Conservation (phyloP, 176 grass and related monocot genomes). For the Phragmites australis region DNA sequence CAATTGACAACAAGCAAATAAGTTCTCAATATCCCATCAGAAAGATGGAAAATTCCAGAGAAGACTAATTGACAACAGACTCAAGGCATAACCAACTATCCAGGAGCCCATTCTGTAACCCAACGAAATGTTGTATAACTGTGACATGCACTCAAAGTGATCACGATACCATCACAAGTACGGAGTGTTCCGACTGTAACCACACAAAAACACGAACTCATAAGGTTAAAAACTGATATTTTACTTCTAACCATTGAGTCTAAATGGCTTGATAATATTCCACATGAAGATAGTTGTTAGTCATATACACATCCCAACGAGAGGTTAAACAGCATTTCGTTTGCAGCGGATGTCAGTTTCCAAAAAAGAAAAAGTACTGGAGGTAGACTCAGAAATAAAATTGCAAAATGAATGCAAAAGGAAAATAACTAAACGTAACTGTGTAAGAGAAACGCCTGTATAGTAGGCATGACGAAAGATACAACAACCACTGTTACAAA, state of each 20-base stretch:
- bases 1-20: background rate
- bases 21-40: background rate
- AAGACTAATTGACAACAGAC: conserved; percentile 22
- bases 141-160: background rate
- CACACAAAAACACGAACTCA: background rate
- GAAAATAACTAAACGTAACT: background rate
- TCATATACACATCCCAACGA: background rate
- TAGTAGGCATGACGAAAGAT: conserved; percentile 9
- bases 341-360: background rate
- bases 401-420: background rate
- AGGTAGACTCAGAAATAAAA: background rate
- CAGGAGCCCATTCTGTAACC: conserved; percentile 11
- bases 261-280: conserved; percentile 22
- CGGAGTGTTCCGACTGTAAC: background rate
- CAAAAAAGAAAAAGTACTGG: background rate
- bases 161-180: background rate
- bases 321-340: background rate
- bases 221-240: background rate
- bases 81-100: conserved; percentile 18
- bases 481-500: background rate
- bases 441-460: background rate
- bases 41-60: background rate
- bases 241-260: background rate
- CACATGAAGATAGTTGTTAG: background rate
- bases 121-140: background rate